Evolutionary conservation across 331 rosid genomes (phyloP), one percentile per base, ranked within the genome.

Genomic region (Telfairia occidentalis): DNA sequence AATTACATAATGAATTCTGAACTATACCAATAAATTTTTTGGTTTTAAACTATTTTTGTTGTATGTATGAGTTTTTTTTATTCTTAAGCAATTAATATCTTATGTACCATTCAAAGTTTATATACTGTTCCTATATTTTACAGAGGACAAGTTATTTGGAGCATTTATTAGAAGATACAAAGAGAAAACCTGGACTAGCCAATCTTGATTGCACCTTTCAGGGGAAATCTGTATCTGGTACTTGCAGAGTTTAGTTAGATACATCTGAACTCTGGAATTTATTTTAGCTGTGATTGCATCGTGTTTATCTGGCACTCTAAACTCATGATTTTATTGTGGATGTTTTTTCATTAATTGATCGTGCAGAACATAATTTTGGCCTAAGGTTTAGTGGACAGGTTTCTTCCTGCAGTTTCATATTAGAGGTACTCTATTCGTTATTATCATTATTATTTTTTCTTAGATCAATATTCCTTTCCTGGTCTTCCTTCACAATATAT

Each of bases 71-170:
- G 9, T 23, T 11, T 21, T 38, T 66, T 28, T 23, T 61, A 32
- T 67, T 67, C 52, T 42, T 2, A 67, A 24, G 32, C 2, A 43
- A 7, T 12, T 13, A 65, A 65, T 21, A 65, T 65, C 28, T 70
- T 37, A 5, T 24, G 45, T 3, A 13, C 7, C 78, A 46, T 60
- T 82, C 57, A 55, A 11, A 50, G 57, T 50, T 2, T 50, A n/a
- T 50, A 16, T 50, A 18, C 5, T 50, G 26, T 50, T 50, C 18
- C 23, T 16, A 28, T 70, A 24, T 70, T 70, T 70, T 73, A 77
- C 71, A 90, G 97, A 88, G 87, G 84, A 81, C 84, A 77, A 29
- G 76, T 75, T 75, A 78, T 85, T 87, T 92, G 89, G 92, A 88
- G 87, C 82, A 46, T 77, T 78, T 76, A 54, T 34, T 89, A 72